phyloP scores from a whole-genome alignment of 2,329 filamentous ascomycete species.

The Bipolaris bicolor region DNA sequence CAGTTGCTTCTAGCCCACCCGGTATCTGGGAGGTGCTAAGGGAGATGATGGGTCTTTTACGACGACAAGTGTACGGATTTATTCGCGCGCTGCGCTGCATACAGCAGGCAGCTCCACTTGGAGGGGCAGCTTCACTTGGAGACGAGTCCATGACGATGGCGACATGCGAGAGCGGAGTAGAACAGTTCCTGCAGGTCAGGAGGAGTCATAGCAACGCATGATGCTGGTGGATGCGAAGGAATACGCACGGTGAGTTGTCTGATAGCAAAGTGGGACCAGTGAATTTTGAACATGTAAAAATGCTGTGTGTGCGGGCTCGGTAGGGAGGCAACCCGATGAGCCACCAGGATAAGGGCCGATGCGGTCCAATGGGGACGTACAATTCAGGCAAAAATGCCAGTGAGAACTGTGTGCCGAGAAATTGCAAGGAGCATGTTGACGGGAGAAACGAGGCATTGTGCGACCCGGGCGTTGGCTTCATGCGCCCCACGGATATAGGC shows the following conservation, averaged over 20 bases:
- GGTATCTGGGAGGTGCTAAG: slow-evolving; percentile 6
- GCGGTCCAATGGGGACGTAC: slow-evolving; percentile 37
- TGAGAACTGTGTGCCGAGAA: slow-evolving; percentile 45
- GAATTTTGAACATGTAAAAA: slow-evolving; percentile 31
- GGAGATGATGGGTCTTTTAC: slow-evolving; percentile 2
- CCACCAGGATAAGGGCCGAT: slow-evolving; percentile 28
- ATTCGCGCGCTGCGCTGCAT: slow-evolving; percentile 6
- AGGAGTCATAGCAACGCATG: slow-evolving; percentile 38
- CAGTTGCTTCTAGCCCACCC: slow-evolving; percentile 7
- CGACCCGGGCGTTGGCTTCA: slow-evolving; percentile 34
- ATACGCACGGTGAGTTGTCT: slow-evolving; percentile 50
- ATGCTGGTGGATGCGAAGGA: slow-evolving; percentile 26
- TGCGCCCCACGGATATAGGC: slow-evolving; percentile 45
- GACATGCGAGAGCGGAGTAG: slow-evolving; percentile 35
- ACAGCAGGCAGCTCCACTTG: slow-evolving; percentile 1
- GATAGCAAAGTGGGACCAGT: slow-evolving; percentile 36
- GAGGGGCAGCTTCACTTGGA: slow-evolving; percentile 6
- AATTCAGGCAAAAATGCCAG: slow-evolving; percentile 40
- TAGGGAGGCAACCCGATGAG: slow-evolving; percentile 31
- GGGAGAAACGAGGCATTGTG: slow-evolving; percentile 35
- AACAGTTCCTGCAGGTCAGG: slow-evolving; percentile 26
- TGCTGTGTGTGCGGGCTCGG: slow-evolving; percentile 39
- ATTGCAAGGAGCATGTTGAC: slow-evolving; percentile 40
- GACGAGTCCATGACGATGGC: slow-evolving; percentile 10
- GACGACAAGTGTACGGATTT: slow-evolving; percentile 10